Evolutionary conservation across 2,329 filamentous ascomycete genomes (phyloP).

Genomic region (Neonectria ditissima): DNA sequence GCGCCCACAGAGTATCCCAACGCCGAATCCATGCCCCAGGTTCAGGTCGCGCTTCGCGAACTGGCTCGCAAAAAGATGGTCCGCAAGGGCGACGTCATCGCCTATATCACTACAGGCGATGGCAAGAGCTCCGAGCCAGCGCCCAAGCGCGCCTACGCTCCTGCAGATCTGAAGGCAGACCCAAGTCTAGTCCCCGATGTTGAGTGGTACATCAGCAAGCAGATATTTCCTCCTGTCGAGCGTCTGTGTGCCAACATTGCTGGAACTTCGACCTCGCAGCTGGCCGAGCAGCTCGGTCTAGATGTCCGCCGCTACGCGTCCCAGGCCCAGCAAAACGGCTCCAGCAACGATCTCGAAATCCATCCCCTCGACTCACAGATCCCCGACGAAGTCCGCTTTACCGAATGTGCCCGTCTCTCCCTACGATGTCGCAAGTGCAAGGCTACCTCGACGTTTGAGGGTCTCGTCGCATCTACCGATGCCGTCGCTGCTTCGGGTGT

Average conservation of each 20-base stretch:
- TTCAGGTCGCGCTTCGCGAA: constrained; percentile 92
- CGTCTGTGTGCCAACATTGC: constrained; percentile 96
- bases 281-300: constrained; percentile 93
- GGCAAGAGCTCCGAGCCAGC: constrained; percentile 74
- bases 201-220: constrained; percentile 98
- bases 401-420: constrained; percentile 79
- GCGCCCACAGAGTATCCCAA: constrained; percentile 94
- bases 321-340: constrained; percentile 60
- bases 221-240: constrained; percentile 97
- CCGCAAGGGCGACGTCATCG: constrained; percentile 94
- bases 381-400: constrained; percentile 89
- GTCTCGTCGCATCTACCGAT: constrained; percentile 70
- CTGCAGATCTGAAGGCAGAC: constrained; percentile 83
- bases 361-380: constrained; percentile 95
- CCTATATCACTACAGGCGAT: constrained; percentile 91
- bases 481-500: constrained; percentile 80
- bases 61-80: constrained; percentile 87
- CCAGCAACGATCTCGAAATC: constrained; percentile 75
- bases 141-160: constrained; percentile 89
- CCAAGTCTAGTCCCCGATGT: constrained; percentile 85
- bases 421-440: constrained; percentile 88
- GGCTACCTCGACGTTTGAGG: constrained; percentile 78
- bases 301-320: constrained; percentile 84
- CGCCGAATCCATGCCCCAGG: constrained; percentile 93
- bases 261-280: constrained; percentile 88